Percentiles rank a stretch among this genome's conserved stretches.
Conservation (phyloP, 768 basidiomycete genomes). For the Cantharellus anzutake region DNA sequence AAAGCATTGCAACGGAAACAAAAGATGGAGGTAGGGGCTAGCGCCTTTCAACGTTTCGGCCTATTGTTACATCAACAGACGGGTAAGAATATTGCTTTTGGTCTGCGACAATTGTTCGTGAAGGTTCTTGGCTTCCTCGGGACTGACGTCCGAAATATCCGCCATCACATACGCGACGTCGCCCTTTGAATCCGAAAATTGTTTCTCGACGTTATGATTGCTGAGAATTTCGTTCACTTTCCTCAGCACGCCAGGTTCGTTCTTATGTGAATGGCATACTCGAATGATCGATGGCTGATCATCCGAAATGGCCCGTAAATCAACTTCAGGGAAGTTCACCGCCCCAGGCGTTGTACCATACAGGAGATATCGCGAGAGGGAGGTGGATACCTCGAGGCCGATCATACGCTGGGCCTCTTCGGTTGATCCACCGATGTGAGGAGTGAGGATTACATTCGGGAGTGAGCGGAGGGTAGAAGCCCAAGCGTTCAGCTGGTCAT, state of each 20-base stretch:
- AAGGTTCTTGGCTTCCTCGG: conserved; percentile 55
- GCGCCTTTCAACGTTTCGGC: not conserved
- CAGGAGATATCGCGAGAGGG: conserved; percentile 76
- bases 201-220: conserved; percentile 97
- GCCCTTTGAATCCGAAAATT: conserved; percentile 94
- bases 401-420: conserved; percentile 98
- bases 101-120: conserved; percentile 63
- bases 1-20: no score
- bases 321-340: conserved; percentile 99
- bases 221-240: conserved; percentile 88
- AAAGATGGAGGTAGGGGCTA: not conserved
- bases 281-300: conserved; percentile 70
- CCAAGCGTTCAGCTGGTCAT: conserved; percentile 78
- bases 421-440: conserved; percentile 97
- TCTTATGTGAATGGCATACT: conserved; percentile 88
- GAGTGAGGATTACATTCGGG: conserved; percentile 89
- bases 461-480: conserved; percentile 50
- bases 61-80: conserved; percentile 39
- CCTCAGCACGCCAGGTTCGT: conserved; percentile 86
- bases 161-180: conserved; percentile 92
- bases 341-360: conserved; percentile 81
- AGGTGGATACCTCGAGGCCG: conserved; percentile 79
- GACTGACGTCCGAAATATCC: conserved; percentile 83
- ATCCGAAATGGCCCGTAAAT: conserved; percentile 75
- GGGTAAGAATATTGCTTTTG: conserved; percentile 74